Conservation (phyloP, 2,329 filamentous ascomycete species). For the Aspergillus luchuensis region DNA sequence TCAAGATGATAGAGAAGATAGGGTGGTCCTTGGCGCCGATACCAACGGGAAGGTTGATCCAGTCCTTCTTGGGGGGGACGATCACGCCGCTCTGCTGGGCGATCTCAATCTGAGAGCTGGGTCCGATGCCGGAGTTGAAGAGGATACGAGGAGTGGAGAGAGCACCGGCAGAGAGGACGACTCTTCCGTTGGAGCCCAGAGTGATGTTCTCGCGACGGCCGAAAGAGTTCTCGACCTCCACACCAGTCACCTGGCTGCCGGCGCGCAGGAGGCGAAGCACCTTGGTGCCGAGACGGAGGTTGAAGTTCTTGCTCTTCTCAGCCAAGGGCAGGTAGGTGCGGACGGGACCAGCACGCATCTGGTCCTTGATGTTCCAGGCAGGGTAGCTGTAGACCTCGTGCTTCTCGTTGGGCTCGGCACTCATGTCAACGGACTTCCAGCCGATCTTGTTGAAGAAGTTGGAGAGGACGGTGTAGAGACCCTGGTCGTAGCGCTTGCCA, state of each 20-base stretch:
- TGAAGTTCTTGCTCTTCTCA: constrained; percentile 63
- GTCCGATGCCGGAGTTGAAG: constrained; percentile 65
- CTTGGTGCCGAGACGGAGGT: constrained; percentile 65
- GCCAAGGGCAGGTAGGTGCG: constrained; percentile 70
- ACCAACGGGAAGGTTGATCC: constrained; percentile 57
- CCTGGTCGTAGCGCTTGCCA: constrained; percentile 66
- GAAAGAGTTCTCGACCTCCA: constrained; percentile 28
- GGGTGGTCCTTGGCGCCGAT: constrained; percentile 51
- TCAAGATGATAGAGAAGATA: constrained; percentile 15
- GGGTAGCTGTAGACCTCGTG: constrained; percentile 66
- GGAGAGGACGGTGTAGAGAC: constrained; percentile 65
- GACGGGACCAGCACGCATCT: constrained; percentile 69
- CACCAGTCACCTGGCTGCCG: constrained; percentile 63
- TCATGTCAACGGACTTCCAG: constrained; percentile 65
- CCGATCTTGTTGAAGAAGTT: constrained; percentile 61
- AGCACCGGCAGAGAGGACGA: constrained; percentile 68
- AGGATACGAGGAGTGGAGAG: constrained; percentile 72
- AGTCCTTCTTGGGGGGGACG: constrained; percentile 47
- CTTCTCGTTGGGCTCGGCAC: constrained; percentile 63
- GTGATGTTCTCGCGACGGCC: constrained; percentile 62
- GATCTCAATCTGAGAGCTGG: constrained; percentile 50
- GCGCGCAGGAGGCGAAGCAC: constrained; percentile 68
- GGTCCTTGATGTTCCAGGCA: constrained; percentile 67
- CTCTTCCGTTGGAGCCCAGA: constrained; percentile 59
- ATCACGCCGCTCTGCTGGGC: constrained; percentile 48